Evolutionary conservation across 805 yeast species (phyloP), one percentile per base, ranked within the genome.

Genomic region (Zygotorulaspora danielsina): DNA sequence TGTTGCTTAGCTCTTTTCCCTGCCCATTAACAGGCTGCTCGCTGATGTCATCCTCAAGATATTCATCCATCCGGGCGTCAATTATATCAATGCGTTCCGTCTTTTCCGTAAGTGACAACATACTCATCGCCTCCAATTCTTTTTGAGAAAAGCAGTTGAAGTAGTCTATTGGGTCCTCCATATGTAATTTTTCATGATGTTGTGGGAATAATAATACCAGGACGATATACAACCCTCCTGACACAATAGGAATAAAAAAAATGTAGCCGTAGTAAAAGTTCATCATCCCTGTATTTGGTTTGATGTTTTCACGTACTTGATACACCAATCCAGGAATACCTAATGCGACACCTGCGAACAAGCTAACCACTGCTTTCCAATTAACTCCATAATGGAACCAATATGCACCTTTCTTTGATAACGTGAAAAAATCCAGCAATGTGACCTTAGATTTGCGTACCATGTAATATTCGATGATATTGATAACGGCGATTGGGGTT

Each of bases 401-500:
- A 29, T 48, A 51, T 5, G 51, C 41, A 22, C 53, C 56, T 21
- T 32, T 39, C 18, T 41, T 34, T 5, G 54, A 50, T 19, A 53
- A 42, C 1, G 66, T 50, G 48, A 59, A 69, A 20, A 68, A 52
- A 32, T 67, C 65, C 11, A 64, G 55, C 28, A 69, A 44, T 5
- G 61, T 54, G 9, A 67, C 18, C 24, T 54, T 55, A 11, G 51
- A 41, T 20, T 53, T 55, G 46, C 71, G 52, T 19, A 65, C 48
- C 12, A 66, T 39, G 37, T 57, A 57, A 42, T 59, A 69, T 38
- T 69, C 72, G 22, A 68, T 48, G 16, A 64, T 53, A 19, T 61
- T 53, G 11, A 66, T 59, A 2, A 61, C 64, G 38, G 64, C 54
- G 13, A 65, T 53, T 10, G 70, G 70, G 6, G 69, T 59, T 10